These are phyloP conservation scores for Xylaria multiplex DNA, from an alignment of 2,329 filamentous ascomycete species.

Conservation along the genomic window DNA sequence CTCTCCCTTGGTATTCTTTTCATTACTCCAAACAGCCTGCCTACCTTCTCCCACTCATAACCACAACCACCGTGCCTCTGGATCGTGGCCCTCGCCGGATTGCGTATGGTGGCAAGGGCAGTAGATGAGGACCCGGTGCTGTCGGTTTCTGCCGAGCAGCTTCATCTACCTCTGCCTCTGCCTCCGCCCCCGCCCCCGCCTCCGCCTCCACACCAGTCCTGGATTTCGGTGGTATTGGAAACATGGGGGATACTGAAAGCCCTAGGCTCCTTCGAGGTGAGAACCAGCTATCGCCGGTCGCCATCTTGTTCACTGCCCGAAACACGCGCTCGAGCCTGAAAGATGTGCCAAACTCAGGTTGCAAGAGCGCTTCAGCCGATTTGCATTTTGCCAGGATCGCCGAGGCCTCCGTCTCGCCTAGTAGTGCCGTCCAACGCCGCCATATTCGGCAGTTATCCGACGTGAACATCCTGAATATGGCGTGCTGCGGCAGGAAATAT, in stretches of 20 bases:
- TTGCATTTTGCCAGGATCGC: conserved; percentile 26
- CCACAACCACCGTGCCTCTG: conserved; percentile 26
- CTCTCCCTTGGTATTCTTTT: background rate
- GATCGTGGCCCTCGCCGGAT: conserved; percentile 22
- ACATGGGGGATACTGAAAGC: background rate
- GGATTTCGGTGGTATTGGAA: background rate
- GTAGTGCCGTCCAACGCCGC: conserved; percentile 35
- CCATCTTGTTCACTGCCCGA: conserved; percentile 30
- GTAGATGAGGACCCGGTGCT: background rate
- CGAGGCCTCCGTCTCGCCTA: conserved; percentile 31
- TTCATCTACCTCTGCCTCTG: conserved; percentile 2
- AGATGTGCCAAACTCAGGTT: conserved; percentile 33
- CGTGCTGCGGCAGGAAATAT: conserved; percentile 36
- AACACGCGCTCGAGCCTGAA: conserved; percentile 34
- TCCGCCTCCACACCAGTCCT: no score
- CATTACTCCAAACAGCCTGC: background rate
- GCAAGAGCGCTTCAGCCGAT: conserved; percentile 28
- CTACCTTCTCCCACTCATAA: conserved; percentile 18
- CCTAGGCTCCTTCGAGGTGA: conserved; percentile 8
- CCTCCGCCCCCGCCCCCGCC: background rate
- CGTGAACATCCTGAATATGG: conserved; percentile 24
- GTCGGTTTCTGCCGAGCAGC: background rate
- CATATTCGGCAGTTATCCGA: conserved; percentile 33
- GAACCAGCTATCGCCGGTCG: conserved; percentile 30
- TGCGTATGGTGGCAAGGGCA: background rate